Percentiles rank a stretch among this genome's conserved stretches.
phyloP scores from a whole-genome alignment of 192 early-diverging fungal species.

The Spinellus fusiger region DNA sequence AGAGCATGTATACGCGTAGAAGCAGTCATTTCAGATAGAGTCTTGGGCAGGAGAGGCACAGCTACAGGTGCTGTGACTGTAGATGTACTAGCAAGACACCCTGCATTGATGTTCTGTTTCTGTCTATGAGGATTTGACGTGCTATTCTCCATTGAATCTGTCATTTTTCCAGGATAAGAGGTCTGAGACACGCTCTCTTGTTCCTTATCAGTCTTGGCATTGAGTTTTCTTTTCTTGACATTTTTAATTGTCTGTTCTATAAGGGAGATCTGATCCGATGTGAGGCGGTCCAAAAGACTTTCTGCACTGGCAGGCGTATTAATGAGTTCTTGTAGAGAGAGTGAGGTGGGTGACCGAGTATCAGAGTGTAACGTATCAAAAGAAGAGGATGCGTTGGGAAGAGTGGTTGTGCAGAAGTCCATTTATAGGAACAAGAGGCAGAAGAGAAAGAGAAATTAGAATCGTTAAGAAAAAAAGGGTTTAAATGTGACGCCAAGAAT shows the following conservation, averaged over 20 bases:
- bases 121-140: neutral
- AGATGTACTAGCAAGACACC: no score
- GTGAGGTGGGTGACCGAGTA: slow-evolving; percentile 6
- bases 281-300: slow-evolving; percentile 13
- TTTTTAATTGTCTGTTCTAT: slow-evolving; percentile 15
- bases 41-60: no score
- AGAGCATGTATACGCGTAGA: no score
- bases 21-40: no score
- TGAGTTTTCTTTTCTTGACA: slow-evolving; percentile 10
- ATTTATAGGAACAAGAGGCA: slow-evolving; percentile 1
- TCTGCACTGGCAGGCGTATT: slow-evolving; percentile 20
- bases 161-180: no score
- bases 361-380: slow-evolving; percentile 7
- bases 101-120: no score
- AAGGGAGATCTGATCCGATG: slow-evolving; percentile 8
- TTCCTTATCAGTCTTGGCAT: neutral
- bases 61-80: no score
- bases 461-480: no score
- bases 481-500: neutral
- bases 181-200: neutral
- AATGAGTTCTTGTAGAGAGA: slow-evolving; percentile 18
- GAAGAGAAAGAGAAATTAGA: neutral
- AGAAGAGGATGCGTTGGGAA: neutral
- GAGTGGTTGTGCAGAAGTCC: slow-evolving; percentile 1
- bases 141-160: neutral